Evolutionary conservation across 495 filamentous ascomycete species (phyloP), one percentile per base, ranked within the genome.

Genomic region (Trichoderma reesei): DNA sequence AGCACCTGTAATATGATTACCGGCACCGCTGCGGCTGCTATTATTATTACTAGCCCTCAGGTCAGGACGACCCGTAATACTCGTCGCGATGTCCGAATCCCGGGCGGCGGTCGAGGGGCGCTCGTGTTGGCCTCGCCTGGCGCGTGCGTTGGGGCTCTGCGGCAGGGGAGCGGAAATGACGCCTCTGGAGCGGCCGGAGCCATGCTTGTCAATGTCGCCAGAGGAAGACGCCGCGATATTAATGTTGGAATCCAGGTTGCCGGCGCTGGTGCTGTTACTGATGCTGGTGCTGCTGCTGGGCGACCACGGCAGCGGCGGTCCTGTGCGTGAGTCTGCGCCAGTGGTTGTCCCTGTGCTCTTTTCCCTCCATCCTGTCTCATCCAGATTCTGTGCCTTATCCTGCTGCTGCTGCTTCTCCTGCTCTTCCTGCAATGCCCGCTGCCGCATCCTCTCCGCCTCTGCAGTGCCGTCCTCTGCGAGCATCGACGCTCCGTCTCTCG

Each of bases 261-360:
- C 26, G 59, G 3, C 18, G 16, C 20, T n/a, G 16, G 6, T 33
- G 16, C 48, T 56, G 60, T 37, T n/a, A 37, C 60, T 62, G 20
- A n/a, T 63, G 42, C 42, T 56, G 62, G 6, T 63, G 11, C 34
- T 39, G 63, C 46, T 42, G 46, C 42, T 63, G 34, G 36, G 61
- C 3, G 20, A 56, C 51, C 51, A 56, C 16, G 44, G 44, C 44
- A 48, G 44, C 44, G 44, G 44, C 5, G 44, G 44, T 18, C 44
- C 44, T 48, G 42, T 5, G 37, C 37, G 5, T 39, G 37, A 39
- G 37, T 10, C 42, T 46, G 44, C n/a, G 44, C 44, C n/a, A n/a
- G n/a, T n/a, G n/a, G n/a, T 18, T 18, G 44, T 18, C 16, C 44
- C 16, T n/a, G 16, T n/a, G 44, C 16, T 48, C n/a, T 48, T 48